Evolutionary conservation across 116 monocot genomes (phyloP).

Genomic region (Iris pallida): DNA sequence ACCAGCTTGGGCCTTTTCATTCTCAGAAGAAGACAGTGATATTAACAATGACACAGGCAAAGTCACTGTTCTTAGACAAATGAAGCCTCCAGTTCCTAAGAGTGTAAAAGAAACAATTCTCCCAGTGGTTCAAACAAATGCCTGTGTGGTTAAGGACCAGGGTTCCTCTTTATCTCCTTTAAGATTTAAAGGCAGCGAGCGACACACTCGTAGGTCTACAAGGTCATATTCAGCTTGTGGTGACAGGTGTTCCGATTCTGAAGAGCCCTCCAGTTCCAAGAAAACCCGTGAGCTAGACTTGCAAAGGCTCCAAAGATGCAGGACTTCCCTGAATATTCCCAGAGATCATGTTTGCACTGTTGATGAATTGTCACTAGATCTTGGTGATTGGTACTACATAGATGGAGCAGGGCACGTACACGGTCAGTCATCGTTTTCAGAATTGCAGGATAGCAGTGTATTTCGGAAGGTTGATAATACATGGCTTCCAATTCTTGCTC

Average conservation of each 20-base stretch:
- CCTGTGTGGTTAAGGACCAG: conserved; percentile 77
- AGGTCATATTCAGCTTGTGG: conserved; percentile 34
- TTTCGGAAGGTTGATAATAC: conserved; percentile 85
- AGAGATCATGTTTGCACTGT: conserved; percentile 71
- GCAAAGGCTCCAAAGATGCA: conserved; percentile 44
- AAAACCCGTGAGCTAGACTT: conserved; percentile 50
- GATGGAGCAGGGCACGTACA: conserved; percentile 88
- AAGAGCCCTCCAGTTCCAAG: conserved; percentile 35
- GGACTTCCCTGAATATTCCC: conserved; percentile 38
- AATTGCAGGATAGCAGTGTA: conserved; percentile 74
- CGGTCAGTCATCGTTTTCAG: conserved; percentile 79
- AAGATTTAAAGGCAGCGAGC: conserved; percentile 44
- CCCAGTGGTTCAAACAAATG: conserved; percentile 79
- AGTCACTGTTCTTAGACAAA: conserved; percentile 19
- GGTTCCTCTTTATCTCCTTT: conserved; percentile 42
- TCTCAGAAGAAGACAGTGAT: conserved; percentile 67
- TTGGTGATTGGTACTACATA: conserved; percentile 90
- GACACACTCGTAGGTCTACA: conserved; percentile 46
- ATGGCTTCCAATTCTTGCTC: conserved; percentile 70
- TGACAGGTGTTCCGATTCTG: conserved; percentile 42
- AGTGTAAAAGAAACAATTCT: conserved; percentile 74
- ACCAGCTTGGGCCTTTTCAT: conserved; percentile 80
- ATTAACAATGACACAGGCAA: conserved; percentile 39
- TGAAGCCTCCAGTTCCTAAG: conserved; percentile 35
- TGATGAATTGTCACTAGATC: no score